Base-by-base conservation (phyloP, 371 early-diverging fungal species). In the Mucor saturninus region DNA sequence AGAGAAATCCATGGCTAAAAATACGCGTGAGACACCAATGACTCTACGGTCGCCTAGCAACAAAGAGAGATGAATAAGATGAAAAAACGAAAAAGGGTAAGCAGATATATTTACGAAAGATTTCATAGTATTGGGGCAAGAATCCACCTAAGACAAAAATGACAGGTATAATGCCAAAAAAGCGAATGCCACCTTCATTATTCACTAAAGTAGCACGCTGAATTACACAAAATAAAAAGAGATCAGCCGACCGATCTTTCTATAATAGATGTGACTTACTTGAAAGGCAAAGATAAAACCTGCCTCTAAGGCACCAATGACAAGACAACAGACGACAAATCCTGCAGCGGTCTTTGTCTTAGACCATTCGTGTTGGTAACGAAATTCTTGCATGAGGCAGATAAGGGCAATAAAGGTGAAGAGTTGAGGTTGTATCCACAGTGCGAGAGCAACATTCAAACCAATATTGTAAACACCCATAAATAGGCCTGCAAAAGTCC, bases 351-450 rank as follows among this genome's bases (percentile, higher is more conserved):
- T 55, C 31, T 50, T 62, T 6, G 54, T 31, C 15, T n/a, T 31
- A 1, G 64, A 54, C 77, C 69, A 71, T 29, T 65, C 39, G 42
- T 63, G 51, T 11, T 71, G 65, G 58, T 84, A 87, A 30, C 77
- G 70, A 26, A 83, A 46, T 54, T 77, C 81, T 61, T 87, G 86
- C 11, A 68, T 49, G 15, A 69, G 69, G 53, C 83, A 80, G 5
- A 79, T 35, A 4, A 62, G 59, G 2, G 82, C 67, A 32, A 87
- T 61, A 11, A 74, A 55, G 0, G 74, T 68, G 68, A 86, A 86
- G 30, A 84, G 35, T 40, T 85, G 83, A 0, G 87, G 87, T 64
- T 87, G 86, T 9, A 86, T 40, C 45, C 80, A 75, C 15, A 87
- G 66, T 0, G 81, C 77, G n/a, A 84, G 75, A 2, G 86, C 76